Evolutionary conservation across 345 rosid genomes (phyloP).

Genomic region (Litchi chinensis): DNA sequence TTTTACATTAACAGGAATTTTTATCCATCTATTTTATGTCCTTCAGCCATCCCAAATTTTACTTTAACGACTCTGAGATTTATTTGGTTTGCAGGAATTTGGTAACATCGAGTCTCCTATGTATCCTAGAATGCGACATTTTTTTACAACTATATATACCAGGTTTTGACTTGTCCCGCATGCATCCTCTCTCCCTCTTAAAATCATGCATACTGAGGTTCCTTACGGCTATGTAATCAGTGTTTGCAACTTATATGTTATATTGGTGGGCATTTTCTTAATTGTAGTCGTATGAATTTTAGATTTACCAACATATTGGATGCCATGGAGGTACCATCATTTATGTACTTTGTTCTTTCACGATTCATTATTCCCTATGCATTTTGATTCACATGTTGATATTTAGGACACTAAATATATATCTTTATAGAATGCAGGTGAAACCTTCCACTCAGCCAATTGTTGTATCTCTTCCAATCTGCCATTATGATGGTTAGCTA

Average conservation of each 20-base stretch:
- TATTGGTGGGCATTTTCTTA: background rate
- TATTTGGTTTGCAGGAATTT: slow-evolving; percentile 64
- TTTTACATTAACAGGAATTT: background rate
- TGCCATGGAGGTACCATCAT: background rate
- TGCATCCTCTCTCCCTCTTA: background rate
- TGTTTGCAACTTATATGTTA: background rate
- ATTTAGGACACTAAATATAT: background rate
- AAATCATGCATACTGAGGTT: background rate
- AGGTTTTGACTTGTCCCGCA: slow-evolving; percentile 41
- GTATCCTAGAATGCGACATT: slow-evolving; percentile 72
- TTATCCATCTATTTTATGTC: slow-evolving; percentile 6
- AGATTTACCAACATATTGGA: background rate
- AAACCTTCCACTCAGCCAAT: slow-evolving; percentile 70
- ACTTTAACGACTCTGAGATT: background rate
- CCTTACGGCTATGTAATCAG: background rate
- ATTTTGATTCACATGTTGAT: background rate
- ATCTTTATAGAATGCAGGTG: slow-evolving; percentile 78
- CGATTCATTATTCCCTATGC: background rate
- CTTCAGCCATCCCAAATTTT: background rate
- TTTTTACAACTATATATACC: slow-evolving; percentile 69
- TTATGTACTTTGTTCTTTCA: background rate
- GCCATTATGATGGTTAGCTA: slow-evolving; percentile 87
- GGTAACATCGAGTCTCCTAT: slow-evolving; percentile 90
- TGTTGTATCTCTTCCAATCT: slow-evolving; percentile 76
- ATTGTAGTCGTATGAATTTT: background rate